Percentiles rank a stretch among this genome's conserved stretches.
phyloP scores from a whole-genome alignment of 148 eudicot genomes.

The Amaranthus palmeri region DNA sequence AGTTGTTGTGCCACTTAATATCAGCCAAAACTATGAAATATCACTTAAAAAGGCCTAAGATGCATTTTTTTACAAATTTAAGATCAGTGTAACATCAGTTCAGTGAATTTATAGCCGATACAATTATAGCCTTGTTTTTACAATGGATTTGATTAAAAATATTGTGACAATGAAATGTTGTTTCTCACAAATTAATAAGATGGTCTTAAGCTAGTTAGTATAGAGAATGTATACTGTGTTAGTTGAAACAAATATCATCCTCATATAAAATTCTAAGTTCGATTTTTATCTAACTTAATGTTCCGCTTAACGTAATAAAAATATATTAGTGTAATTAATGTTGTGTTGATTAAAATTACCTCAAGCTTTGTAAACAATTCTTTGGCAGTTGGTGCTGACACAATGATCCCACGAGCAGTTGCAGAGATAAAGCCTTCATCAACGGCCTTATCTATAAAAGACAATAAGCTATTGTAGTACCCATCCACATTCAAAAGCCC shows the following conservation, averaged over 20 bases:
- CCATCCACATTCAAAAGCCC: constrained; percentile 92
- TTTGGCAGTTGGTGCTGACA: constrained; percentile 85
- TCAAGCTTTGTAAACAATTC: constrained; percentile 78
- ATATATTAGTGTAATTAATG: constrained; percentile 1
- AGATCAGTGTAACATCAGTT: too few relatives aligned
- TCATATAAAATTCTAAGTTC: background rate
- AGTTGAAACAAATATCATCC: background rate
- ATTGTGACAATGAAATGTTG: too few relatives aligned
- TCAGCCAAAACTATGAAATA: too few relatives aligned
- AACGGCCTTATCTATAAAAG: constrained; percentile 91
- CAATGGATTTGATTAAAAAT: too few relatives aligned
- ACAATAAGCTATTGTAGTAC: constrained; percentile 76
- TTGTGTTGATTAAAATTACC: constrained; percentile 39
- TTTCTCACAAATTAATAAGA: too few relatives aligned
- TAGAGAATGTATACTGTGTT: too few relatives aligned
- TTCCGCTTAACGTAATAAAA: background rate
- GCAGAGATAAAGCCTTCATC: constrained; percentile 98
- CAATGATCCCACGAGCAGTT: constrained; percentile 71
- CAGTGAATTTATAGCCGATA: too few relatives aligned
- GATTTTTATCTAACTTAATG: background rate
- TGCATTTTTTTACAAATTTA: too few relatives aligned
- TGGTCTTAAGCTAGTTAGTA: too few relatives aligned
- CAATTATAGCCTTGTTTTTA: too few relatives aligned
- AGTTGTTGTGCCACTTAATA: too few relatives aligned
- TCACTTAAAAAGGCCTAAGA: too few relatives aligned